Conservation (phyloP, 768 basidiomycete genomes). For the Suillus sp. region DNA sequence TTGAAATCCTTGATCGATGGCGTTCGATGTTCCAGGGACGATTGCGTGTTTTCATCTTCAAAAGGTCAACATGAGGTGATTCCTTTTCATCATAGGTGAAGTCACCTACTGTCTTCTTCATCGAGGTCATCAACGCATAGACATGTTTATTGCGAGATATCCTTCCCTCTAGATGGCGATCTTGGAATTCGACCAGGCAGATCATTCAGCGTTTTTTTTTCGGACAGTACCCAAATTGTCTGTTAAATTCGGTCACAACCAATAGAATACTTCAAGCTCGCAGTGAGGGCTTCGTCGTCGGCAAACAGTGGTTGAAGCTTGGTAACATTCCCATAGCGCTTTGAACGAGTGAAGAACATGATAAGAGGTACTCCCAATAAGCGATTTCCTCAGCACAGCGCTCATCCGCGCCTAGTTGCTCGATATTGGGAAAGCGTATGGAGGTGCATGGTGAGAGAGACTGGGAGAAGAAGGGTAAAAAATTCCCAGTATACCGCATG, state of each 20-base stretch:
- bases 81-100: not conserved
- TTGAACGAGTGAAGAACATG: constrained; percentile 22
- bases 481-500: not conserved
- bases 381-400: constrained; percentile 8
- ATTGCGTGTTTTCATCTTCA: not conserved
- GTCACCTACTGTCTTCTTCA: constrained; percentile 15
- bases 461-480: not conserved
- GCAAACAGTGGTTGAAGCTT: constrained; percentile 18
- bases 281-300: constrained; percentile 16
- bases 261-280: constrained; percentile 20
- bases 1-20: not conserved
- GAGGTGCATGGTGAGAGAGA: not conserved
- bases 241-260: constrained; percentile 10
- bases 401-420: constrained; percentile 9
- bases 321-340: constrained; percentile 5
- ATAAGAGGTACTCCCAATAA: constrained; percentile 19
- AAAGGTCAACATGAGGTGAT: not conserved
- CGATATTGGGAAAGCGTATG: not conserved
- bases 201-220: constrained; percentile 2
- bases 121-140: constrained; percentile 29
- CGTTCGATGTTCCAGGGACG: not conserved
- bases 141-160: constrained; percentile 18
- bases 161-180: not conserved
- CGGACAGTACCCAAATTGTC: not conserved
- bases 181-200: constrained; percentile 11